Evolutionary conservation across 345 rosid genomes (phyloP), one percentile per base, ranked within the genome.

Genomic region (Bretschneidera sinensis): DNA sequence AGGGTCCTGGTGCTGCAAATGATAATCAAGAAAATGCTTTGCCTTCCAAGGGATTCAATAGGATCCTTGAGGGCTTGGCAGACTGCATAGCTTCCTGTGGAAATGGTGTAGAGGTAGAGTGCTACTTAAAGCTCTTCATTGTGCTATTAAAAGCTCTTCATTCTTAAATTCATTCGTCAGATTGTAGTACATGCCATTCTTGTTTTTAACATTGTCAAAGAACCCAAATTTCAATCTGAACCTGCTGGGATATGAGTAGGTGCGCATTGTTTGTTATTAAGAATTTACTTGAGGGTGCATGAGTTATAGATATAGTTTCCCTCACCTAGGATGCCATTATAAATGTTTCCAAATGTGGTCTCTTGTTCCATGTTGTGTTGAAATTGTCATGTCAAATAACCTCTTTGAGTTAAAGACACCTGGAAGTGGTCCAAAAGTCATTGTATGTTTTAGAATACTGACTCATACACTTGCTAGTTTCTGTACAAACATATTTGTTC

Each of bases 41-140:
- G 20, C 54, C 55, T 48, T 55, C 48, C 34, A 60, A 71, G 63
- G 73, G 35, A 63, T 74, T 79, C 64, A 55, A 63, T 66, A 51
- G 60, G 60, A 73, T 85, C 78, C 79, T 84, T 18, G 81, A 79
- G 57, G 85, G 95, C 48, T 72, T 94, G 84, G 95, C 89, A 55
- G 83, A 77, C 61, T 94, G 97, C 69, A 21, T 88, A 28, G 49
- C 78, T 60, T 78, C 79, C 72, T 55, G 72, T 20, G 82, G 86
- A 67, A 72, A 59, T 65, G 33, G 62, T 22, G 21, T 76, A 57
- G 72, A 74, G 74, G 91, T 87, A 1, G 45, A 65, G 22, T 54
- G 73, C 57, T 60, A 47, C 23, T 17, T 28, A n/a, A n/a, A n/a
- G n/a, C n/a, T n/a, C n/a, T n/a, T n/a, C n/a, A n/a, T n/a, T 47